These are phyloP conservation scores for Jamesozyma jinghongensis DNA, from an alignment of 805 yeast genomes.

Conservation along the genomic window DNA sequence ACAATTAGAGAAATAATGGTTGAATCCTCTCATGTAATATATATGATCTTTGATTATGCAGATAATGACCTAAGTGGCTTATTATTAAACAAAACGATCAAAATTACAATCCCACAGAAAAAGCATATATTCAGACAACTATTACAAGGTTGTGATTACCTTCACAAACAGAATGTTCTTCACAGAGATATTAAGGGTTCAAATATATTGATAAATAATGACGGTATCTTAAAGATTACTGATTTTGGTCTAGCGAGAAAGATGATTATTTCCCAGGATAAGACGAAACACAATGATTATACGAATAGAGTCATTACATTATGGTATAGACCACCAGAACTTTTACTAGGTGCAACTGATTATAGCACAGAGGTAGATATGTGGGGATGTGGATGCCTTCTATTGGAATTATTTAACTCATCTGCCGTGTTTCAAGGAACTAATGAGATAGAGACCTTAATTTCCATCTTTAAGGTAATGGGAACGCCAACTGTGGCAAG, in stretches of 20 bases:
- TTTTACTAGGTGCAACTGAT: constrained; percentile 79
- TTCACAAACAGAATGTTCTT: constrained; percentile 58
- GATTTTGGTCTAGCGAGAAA: constrained; percentile 78
- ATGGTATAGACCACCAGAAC: constrained; percentile 97
- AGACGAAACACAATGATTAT: constrained; percentile 54
- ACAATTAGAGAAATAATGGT: constrained; percentile 85
- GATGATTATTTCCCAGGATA: constrained; percentile 41
- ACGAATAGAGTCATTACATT: constrained; percentile 92
- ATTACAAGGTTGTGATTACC: constrained; percentile 56
- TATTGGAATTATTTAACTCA: constrained; percentile 70
- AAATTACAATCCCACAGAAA: constrained; percentile 51
- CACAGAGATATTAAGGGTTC: constrained; percentile 82
- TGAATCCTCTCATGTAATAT: constrained; percentile 50
- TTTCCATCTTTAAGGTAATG: constrained; percentile 68
- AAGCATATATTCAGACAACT: constrained; percentile 60
- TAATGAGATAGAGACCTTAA: constrained; percentile 79
- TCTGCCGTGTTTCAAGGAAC: constrained; percentile 77
- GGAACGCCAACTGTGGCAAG: constrained; percentile 68
- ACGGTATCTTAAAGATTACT: constrained; percentile 60
- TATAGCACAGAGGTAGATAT: constrained; percentile 88
- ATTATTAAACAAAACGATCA: constrained; percentile 62
- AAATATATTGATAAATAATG: constrained; percentile 54
- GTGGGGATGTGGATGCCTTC: constrained; percentile 94
- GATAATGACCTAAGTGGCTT: constrained; percentile 90
- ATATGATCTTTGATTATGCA: constrained; percentile 89